These are phyloP conservation scores for Arthrobotrys sphaeroides DNA, from an alignment of 2,329 filamentous ascomycete genomes.

Conservation along the genomic window DNA sequence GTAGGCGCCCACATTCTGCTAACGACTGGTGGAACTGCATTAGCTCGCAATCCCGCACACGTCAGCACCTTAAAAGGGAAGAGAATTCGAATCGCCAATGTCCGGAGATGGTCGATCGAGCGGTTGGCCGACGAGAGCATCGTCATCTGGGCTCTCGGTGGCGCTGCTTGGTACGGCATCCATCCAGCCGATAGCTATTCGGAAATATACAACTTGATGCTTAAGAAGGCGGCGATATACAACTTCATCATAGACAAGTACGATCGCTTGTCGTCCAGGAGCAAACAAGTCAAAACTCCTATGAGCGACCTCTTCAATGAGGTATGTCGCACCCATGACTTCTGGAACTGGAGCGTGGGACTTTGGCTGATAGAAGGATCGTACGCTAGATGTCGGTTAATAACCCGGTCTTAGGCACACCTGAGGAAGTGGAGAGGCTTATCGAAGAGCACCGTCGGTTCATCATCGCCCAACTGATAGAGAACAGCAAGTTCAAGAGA, in stretches of 20 bases:
- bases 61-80: constrained; percentile 6
- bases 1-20: background rate
- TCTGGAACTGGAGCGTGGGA: background rate
- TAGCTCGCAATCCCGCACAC: constrained; percentile 28
- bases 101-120: constrained; percentile 55
- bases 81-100: constrained; percentile 45
- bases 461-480: constrained; percentile 47
- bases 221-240: constrained; percentile 57
- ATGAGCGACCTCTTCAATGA: constrained; percentile 33
- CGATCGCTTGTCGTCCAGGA: constrained; percentile 9
- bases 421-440: constrained; percentile 15
- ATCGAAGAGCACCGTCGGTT: constrained; percentile 35
- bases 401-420: constrained; percentile 21
- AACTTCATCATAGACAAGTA: constrained; percentile 57
- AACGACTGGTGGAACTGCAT: background rate
- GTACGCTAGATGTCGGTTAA: constrained; percentile 22
- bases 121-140: constrained; percentile 52
- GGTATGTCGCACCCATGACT: background rate
- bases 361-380: background rate
- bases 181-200: constrained; percentile 53
- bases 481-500: constrained; percentile 24
- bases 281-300: constrained; percentile 22
- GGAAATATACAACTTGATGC: constrained; percentile 48
- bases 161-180: constrained; percentile 56
- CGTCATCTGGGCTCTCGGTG: constrained; percentile 56